phyloP scores from a whole-genome alignment of 2,329 filamentous ascomycete genomes.

The Penicillium sp. region DNA sequence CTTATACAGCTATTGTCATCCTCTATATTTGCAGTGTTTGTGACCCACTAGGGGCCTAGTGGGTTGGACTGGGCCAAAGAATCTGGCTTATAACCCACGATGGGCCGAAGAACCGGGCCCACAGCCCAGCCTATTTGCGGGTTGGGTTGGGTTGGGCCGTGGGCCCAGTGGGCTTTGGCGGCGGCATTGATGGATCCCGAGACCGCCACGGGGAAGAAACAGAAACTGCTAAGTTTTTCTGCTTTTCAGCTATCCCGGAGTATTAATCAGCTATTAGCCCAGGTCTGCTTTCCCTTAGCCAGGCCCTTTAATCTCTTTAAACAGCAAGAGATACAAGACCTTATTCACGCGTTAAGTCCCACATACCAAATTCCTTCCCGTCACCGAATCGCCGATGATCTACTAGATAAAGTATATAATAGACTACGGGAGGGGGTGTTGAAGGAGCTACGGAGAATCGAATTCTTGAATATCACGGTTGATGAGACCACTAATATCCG shows the following conservation, averaged over 20 bases:
- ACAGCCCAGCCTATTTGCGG: too few relatives aligned
- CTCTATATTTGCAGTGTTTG: too few relatives aligned
- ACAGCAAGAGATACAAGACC: neutral
- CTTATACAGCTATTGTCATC: too few relatives aligned
- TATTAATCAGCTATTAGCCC: neutral
- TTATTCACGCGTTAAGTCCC: neutral
- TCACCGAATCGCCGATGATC: neutral
- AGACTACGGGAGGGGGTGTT: neutral
- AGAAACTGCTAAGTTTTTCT: slow-evolving; percentile 1
- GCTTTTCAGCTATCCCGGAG: neutral
- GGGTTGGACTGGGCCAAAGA: too few relatives aligned
- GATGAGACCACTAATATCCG: slow-evolving; percentile 1
- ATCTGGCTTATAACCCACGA: too few relatives aligned
- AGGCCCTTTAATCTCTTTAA: neutral
- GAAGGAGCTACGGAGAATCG: neutral
- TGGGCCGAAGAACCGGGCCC: too few relatives aligned
- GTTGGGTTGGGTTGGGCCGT: too few relatives aligned
- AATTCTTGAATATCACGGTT: neutral
- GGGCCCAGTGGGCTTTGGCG: too few relatives aligned
- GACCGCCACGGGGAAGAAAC: neutral
- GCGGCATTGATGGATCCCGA: neutral
- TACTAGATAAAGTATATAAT: neutral
- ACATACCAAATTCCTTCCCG: neutral
- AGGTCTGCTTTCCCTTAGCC: neutral
- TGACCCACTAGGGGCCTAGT: too few relatives aligned